Percentiles rank a stretch among this genome's conserved stretches.
phyloP scores from a whole-genome alignment of 2,329 filamentous ascomycete species.

The Fusarium hostae region DNA sequence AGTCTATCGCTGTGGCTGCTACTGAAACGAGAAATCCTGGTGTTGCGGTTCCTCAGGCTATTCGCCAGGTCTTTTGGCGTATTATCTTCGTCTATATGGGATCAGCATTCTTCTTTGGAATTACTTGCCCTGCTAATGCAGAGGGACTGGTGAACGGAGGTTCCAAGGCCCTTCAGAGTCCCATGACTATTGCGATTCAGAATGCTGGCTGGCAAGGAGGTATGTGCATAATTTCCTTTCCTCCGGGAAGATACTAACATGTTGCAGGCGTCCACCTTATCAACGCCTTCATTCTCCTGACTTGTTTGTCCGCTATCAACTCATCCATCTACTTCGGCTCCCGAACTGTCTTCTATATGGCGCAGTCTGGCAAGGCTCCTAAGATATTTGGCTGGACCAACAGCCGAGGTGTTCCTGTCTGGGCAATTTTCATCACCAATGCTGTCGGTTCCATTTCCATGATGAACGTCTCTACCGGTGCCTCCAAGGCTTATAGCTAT shows the following conservation, averaged over 20 bases:
- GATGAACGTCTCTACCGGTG: slow-evolving; percentile 77
- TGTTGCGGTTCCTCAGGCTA: slow-evolving; percentile 66
- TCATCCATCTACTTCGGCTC: slow-evolving; percentile 82
- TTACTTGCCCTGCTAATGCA: slow-evolving; percentile 78
- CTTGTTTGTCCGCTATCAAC: slow-evolving; percentile 78
- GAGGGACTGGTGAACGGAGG: slow-evolving; percentile 69
- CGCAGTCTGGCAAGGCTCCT: slow-evolving; percentile 77
- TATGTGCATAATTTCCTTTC: slow-evolving; percentile 4
- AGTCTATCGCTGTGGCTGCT: slow-evolving; percentile 71
- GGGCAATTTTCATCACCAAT: slow-evolving; percentile 75
- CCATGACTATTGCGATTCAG: slow-evolving; percentile 79
- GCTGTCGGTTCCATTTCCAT: slow-evolving; percentile 77
- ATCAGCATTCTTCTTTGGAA: slow-evolving; percentile 77
- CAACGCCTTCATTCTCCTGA: slow-evolving; percentile 80
- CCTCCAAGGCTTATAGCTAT: slow-evolving; percentile 72
- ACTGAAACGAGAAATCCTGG: slow-evolving; percentile 70
- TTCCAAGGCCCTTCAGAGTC: slow-evolving; percentile 74
- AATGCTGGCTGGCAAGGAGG: slow-evolving; percentile 79
- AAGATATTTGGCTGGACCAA: slow-evolving; percentile 75
- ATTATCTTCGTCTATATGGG: slow-evolving; percentile 75
- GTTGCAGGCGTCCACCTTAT: slow-evolving; percentile 71
- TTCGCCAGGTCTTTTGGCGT: slow-evolving; percentile 70
- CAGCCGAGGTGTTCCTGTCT: slow-evolving; percentile 69
- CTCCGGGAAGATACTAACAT: slow-evolving; percentile 5
- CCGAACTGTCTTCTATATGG: slow-evolving; percentile 80